Evolutionary conservation across 2,329 filamentous ascomycete species (phyloP).

Genomic region (Fusarium fujikuroi): DNA sequence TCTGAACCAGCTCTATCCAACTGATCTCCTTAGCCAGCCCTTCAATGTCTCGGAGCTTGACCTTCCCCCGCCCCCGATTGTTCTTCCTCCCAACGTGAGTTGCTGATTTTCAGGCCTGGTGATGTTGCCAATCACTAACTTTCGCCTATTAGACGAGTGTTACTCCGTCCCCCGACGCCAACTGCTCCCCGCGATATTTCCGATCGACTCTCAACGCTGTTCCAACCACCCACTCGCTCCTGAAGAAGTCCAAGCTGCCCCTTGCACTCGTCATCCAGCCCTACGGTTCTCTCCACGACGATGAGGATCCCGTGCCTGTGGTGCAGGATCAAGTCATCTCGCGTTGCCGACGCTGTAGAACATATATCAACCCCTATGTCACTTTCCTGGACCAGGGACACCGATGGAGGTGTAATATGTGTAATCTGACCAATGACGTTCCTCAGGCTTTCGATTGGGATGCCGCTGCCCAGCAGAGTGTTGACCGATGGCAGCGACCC

Average conservation of each 20-base stretch:
- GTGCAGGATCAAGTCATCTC: slow-evolving; percentile 98
- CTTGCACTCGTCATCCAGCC: slow-evolving; percentile 97
- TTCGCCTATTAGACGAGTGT: slow-evolving; percentile 75
- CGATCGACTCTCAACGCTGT: slow-evolving; percentile 95
- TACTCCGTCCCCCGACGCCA: slow-evolving; percentile 89
- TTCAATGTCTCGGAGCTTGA: slow-evolving; percentile 96
- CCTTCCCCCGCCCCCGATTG: slow-evolving; percentile 87
- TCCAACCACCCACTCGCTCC: slow-evolving; percentile 87
- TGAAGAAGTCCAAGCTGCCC: slow-evolving; percentile 97
- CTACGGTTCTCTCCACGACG: slow-evolving; percentile 91
- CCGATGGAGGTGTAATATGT: slow-evolving; percentile 99
- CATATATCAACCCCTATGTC: slow-evolving; percentile 98
- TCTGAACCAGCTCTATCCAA: slow-evolving; percentile 91
- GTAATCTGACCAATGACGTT: slow-evolving; percentile 97
- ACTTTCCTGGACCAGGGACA: slow-evolving; percentile 97
- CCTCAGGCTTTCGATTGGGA: slow-evolving; percentile 99
- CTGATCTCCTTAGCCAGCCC: slow-evolving; percentile 89
- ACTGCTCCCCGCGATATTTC: slow-evolving; percentile 93
- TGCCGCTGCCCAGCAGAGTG: slow-evolving; percentile 86
- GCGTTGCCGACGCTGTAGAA: slow-evolving; percentile 92
- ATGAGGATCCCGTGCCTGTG: slow-evolving; percentile 89
- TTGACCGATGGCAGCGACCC: slow-evolving; percentile 90
- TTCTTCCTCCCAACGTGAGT: slow-evolving; percentile 91
- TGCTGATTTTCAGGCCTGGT: neutral
- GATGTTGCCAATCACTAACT: slow-evolving; percentile 50